Conservation (phyloP, 495 filamentous ascomycete species). For the Annulohypoxylon stygium region DNA sequence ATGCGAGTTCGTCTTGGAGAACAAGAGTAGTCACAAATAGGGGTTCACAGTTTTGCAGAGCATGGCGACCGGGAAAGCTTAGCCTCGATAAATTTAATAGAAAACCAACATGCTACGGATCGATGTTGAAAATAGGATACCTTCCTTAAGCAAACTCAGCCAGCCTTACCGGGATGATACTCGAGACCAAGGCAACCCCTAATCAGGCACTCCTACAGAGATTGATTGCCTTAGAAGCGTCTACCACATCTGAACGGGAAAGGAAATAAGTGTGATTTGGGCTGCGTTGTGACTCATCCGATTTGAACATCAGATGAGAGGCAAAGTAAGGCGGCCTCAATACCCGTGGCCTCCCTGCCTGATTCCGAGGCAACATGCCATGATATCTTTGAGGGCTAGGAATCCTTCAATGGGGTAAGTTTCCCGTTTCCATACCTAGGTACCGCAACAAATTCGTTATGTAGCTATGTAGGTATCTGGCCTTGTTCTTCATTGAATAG, state of each 20-base stretch:
- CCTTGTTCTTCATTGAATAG: too few species aligned
- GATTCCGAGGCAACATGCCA: not conserved
- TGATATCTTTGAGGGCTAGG: not conserved
- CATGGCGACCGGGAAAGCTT: too few species aligned
- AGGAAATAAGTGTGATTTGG: not conserved
- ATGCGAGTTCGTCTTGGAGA: too few species aligned
- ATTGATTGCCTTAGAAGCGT: not conserved
- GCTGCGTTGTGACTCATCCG: not conserved
- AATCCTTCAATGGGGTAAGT: not conserved
- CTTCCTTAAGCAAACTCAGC: too few species aligned
- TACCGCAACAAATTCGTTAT: not conserved
- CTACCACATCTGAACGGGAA: not conserved
- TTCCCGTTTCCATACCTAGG: not conserved
- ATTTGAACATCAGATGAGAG: not conserved
- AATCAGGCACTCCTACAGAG: not conserved
- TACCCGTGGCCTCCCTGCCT: not conserved
- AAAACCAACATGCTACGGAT: too few species aligned
- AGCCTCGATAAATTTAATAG: too few species aligned
- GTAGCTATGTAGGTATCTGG: too few species aligned
- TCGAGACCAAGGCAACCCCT: too few species aligned
- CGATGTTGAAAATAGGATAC: too few species aligned
- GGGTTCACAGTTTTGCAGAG: too few species aligned
- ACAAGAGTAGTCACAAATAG: too few species aligned
- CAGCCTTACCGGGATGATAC: too few species aligned
- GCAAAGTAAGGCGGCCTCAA: not conserved